A percentile compares a stretch with the other conserved stretches of the same genome.
These are phyloP conservation scores for Neofusicoccum kwambonambiense DNA, from an alignment of 2,329 filamentous ascomycete genomes.

Conservation along the genomic window DNA sequence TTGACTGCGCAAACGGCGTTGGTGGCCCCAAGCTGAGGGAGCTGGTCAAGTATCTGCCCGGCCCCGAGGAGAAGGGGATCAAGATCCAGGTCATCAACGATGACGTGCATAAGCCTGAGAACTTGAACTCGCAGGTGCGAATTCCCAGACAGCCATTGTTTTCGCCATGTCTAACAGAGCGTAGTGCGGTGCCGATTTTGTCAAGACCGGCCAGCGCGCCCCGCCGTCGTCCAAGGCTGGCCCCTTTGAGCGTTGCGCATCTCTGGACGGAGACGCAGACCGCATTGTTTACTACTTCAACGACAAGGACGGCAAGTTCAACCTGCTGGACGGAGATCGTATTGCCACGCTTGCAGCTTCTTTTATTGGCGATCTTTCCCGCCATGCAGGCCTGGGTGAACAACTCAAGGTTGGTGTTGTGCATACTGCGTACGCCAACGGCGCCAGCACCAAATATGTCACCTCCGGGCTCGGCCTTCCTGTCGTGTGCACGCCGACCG, in stretches of 20 bases:
- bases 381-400: slow-evolving; percentile 72
- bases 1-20: slow-evolving; percentile 96
- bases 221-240: slow-evolving; percentile 78
- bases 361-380: slow-evolving; percentile 86
- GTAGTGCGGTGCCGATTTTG: slow-evolving; percentile 90
- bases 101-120: slow-evolving; percentile 84
- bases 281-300: slow-evolving; percentile 93
- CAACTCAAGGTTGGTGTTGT: slow-evolving; percentile 90
- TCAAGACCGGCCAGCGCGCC: slow-evolving; percentile 94
- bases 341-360: slow-evolving; percentile 92
- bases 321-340: slow-evolving; percentile 91
- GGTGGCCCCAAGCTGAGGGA: slow-evolving; percentile 88
- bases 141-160: neutral
- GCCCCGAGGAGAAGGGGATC: slow-evolving; percentile 64
- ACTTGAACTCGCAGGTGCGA: slow-evolving; percentile 80
- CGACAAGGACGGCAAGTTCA: slow-evolving; percentile 79
- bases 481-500: slow-evolving; percentile 89
- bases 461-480: slow-evolving; percentile 83
- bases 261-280: slow-evolving; percentile 92
- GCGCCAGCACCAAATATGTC: slow-evolving; percentile 88
- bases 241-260: slow-evolving; percentile 77
- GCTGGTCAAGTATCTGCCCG: slow-evolving; percentile 77
- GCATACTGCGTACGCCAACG: slow-evolving; percentile 97
- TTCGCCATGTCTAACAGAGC: neutral
- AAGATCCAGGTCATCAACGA: slow-evolving; percentile 90